Evolutionary conservation across 495 filamentous ascomycete species (phyloP), one percentile per base, ranked within the genome.

Genomic region (Clohesyomyces aquaticus): DNA sequence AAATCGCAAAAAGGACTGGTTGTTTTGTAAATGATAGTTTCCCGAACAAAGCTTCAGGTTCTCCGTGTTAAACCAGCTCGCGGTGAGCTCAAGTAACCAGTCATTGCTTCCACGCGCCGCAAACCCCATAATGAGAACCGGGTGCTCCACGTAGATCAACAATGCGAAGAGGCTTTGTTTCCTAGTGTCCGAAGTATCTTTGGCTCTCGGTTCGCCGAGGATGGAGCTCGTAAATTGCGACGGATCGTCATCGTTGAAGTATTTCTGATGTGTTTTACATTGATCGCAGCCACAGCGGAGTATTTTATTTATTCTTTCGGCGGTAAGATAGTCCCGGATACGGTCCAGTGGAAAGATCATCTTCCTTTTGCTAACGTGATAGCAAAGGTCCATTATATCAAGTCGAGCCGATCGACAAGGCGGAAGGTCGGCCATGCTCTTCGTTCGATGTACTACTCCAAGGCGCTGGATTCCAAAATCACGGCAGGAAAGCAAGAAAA

Each of bases 111-210:
- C 21, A 18, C 35, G 26, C 6, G 29, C 43, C 4, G 28, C 43
- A 21, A 61, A 61, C 4, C 57, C 57, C 3, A 61, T 61, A 27
- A 61, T 61, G 26, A 61, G 23, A 1, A 51, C 19, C 4, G 57
- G 57, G 26, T 51, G 48, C 22, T 27, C 47, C 8, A 52, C 32
- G 26, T 50, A 61, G n/a, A 51, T 61, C 1, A 61, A 29, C 14
- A 61, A 27, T 2, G 26, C 57, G 29, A 61, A 61, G 1, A 61
- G 47, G 22, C 18, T 23, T 23, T 32, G 32, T 12, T 45, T 45
- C 6, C 22, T 32, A 32, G 10, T 61, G 8, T 4, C n/a, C 21
- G 23, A 45, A 18, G 21, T 45, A 21, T 61, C 38, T 12, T 29
- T 18, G 9, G 14, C n/a, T 27, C 14, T 19, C 4, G n/a, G 28